Percentiles rank a stretch among this genome's conserved stretches.
These are phyloP conservation scores for Fusarium proliferatum DNA, from an alignment of 2,329 filamentous ascomycete genomes.

Conservation along the genomic window DNA sequence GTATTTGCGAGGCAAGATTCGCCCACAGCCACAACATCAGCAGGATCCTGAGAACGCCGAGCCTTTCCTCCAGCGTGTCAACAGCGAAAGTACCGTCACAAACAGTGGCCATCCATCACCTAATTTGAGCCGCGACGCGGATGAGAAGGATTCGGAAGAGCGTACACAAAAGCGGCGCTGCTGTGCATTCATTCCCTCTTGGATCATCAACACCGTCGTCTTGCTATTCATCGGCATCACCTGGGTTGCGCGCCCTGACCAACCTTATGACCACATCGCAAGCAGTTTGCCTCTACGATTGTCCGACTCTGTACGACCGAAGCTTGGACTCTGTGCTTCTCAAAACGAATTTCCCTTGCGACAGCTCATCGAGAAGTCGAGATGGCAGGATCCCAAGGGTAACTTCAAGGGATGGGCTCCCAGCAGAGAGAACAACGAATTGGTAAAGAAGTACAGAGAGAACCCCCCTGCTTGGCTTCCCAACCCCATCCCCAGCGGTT, in stretches of 20 bases:
- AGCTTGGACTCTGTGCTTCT: slow-evolving; percentile 35
- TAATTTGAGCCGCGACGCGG: neutral
- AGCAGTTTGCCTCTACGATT: slow-evolving; percentile 46
- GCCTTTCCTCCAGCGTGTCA: slow-evolving; percentile 22
- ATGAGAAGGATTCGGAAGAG: slow-evolving; percentile 21
- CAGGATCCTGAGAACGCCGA: slow-evolving; percentile 36
- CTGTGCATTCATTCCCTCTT: slow-evolving; percentile 26
- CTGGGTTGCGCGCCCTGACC: slow-evolving; percentile 39
- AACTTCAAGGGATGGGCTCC: slow-evolving; percentile 51
- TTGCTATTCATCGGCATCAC: slow-evolving; percentile 39
- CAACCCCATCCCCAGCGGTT: slow-evolving; percentile 39
- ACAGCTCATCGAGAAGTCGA: slow-evolving; percentile 37
- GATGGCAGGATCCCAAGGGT: slow-evolving; percentile 42
- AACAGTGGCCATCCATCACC: slow-evolving; percentile 11
- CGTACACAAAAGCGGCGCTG: neutral
- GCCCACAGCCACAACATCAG: slow-evolving; percentile 11
- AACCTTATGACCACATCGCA: slow-evolving; percentile 47
- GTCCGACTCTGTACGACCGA: slow-evolving; percentile 38
- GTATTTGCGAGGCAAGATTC: slow-evolving; percentile 28
- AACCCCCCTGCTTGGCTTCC: slow-evolving; percentile 46
- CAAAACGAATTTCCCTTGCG: slow-evolving; percentile 46
- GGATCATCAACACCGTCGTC: slow-evolving; percentile 14
- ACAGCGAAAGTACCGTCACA: slow-evolving; percentile 7
- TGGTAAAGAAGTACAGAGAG: slow-evolving; percentile 40
- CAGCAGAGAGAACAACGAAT: slow-evolving; percentile 36